A percentile compares a stretch with the other conserved stretches of the same genome.
phyloP scores from a whole-genome alignment of 768 basidiomycete genomes.

The Leccinum ochraceum region DNA sequence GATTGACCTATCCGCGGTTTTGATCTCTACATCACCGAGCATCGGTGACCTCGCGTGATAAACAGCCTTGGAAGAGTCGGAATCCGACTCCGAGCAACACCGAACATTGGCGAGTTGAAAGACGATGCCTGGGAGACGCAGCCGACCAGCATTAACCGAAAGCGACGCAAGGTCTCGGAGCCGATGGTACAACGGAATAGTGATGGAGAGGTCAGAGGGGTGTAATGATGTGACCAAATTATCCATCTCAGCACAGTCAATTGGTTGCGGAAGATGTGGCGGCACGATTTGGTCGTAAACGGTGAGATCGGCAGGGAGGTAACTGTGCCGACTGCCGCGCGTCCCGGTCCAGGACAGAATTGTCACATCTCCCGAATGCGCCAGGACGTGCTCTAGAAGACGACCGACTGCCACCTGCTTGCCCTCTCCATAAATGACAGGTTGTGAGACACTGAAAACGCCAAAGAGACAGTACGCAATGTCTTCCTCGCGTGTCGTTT shows the following conservation, averaged over 20 bases:
- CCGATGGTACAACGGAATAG: not conserved
- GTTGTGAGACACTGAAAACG: not conserved
- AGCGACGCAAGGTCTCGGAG: not conserved
- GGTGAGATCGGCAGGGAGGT: not conserved
- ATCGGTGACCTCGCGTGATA: not conserved
- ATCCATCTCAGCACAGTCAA: not conserved
- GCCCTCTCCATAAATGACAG: not conserved
- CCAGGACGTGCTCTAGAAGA: not conserved
- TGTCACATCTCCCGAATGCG: not conserved
- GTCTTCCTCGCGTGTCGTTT: not conserved
- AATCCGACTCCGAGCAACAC: not conserved
- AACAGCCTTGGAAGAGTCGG: not conserved
- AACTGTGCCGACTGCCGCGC: not conserved
- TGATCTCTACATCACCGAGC: not conserved
- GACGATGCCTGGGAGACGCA: not conserved
- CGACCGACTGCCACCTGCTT: not conserved
- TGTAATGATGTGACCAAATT: not conserved
- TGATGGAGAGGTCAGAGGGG: not conserved
- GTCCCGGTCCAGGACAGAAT: not conserved
- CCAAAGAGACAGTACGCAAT: not conserved
- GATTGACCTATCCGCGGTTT: not conserved
- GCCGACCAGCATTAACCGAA: not conserved
- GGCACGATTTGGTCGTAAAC: not conserved
- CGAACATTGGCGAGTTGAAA: not conserved
- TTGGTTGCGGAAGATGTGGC: not conserved